Evolutionary conservation across 139 green algal species (phyloP), one percentile per base, ranked within the genome.

Genomic region (Dunaliella sp.): DNA sequence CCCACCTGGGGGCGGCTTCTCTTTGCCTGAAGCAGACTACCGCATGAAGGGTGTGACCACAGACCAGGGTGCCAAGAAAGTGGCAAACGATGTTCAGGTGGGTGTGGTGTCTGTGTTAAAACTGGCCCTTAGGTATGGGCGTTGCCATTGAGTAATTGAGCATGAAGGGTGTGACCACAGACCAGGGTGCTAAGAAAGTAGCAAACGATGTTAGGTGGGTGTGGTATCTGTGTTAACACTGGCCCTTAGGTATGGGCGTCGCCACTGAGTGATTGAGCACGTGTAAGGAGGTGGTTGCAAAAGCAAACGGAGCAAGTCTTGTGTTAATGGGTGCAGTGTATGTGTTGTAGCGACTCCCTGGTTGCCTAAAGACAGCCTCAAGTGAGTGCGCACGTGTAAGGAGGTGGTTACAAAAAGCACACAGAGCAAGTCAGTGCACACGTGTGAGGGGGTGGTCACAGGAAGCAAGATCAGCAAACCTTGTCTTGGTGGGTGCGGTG

Each of bases 1-100:
- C 31, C 88, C 86, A 78, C 83, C 88, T 21, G 88, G 88, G 30
- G 86, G 80, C 33, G 88, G 88, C 57, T 81, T 91, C 74, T 34
- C 88, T 25, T 73, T 87, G 35, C 24, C 48, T 33, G 65, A 80
- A 32, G 38, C 58, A 36, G 86, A 87, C 36, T 3, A 36, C 36
- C 35, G 80, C 36, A 72, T 74, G 36, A 72, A 74, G 12, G 79
- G 36, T 75, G 31, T 30, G 65, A 78, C 73, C 80, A 84, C 36
- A 34, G 80, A 38, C 3, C 36, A 36, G 73, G 80, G 36, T 48
- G 76, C 82, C 33, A 38, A 83, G 82, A 59, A 80, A 1, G 76
- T 86, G 33, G 77, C 86, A 1, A 83, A 80, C 74, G 81, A 82
- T 33, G 84, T 59, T 75, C 81, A 86, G 59, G 65, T 81, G 1